phyloP scores from a whole-genome alignment of 352 stramenopile species.

The Pythium aphanidermatum region DNA sequence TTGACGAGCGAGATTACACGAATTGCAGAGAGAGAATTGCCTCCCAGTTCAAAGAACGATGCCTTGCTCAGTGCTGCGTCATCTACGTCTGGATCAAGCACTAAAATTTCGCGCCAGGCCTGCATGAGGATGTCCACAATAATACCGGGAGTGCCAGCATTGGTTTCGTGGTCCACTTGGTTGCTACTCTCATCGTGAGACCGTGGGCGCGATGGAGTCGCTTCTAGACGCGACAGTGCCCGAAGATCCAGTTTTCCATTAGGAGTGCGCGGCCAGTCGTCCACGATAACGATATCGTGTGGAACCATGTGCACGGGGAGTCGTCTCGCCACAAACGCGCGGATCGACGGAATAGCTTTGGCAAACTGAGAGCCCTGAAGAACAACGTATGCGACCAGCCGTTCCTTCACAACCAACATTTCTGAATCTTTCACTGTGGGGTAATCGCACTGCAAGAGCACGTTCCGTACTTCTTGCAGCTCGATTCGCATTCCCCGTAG shows the following conservation, averaged over 20 bases:
- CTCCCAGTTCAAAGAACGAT: slow-evolving; percentile 67
- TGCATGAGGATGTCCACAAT: slow-evolving; percentile 35
- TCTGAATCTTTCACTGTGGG: slow-evolving; percentile 43
- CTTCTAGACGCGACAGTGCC: slow-evolving; percentile 21
- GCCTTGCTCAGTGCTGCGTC: slow-evolving; percentile 15
- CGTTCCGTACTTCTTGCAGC: slow-evolving; percentile 68
- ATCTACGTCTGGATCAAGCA: too few relatives aligned
- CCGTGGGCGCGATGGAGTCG: not conserved
- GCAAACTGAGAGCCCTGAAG: slow-evolving; percentile 4
- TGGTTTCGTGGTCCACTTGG: not conserved
- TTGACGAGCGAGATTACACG: slow-evolving; percentile 50
- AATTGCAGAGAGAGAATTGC: slow-evolving; percentile 61
- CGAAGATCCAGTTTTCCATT: slow-evolving; percentile 72
- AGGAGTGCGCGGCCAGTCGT: slow-evolving; percentile 44
- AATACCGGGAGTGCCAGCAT: slow-evolving; percentile 15
- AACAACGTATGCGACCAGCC: slow-evolving; percentile 51
- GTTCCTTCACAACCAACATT: slow-evolving; percentile 30
- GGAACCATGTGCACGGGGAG: slow-evolving; percentile 71
- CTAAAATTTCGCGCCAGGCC: slow-evolving; percentile 45
- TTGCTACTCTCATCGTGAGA: not conserved
- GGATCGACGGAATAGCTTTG: slow-evolving; percentile 17
- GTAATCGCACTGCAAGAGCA: slow-evolving; percentile 30
- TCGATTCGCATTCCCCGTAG: slow-evolving; percentile 78
- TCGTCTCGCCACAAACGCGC: slow-evolving; percentile 19
- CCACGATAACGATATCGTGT: slow-evolving; percentile 32